phyloP scores from a whole-genome alignment of 768 basidiomycete species.

The Pholiota molesta region DNA sequence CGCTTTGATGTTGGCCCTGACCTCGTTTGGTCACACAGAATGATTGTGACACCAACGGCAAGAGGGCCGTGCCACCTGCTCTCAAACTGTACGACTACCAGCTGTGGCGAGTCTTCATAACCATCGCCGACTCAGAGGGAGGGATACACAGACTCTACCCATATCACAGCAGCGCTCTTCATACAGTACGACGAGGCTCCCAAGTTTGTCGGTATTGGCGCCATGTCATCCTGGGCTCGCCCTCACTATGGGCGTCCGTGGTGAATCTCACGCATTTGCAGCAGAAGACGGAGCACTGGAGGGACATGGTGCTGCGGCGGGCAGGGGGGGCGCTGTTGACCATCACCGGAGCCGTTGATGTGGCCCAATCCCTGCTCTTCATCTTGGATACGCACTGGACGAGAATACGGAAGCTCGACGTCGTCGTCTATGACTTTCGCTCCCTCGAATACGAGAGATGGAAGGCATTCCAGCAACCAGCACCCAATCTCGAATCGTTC shows the following conservation, averaged over 20 bases:
- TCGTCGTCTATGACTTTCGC: background rate
- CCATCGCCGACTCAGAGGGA: background rate
- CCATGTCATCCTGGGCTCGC: constrained; percentile 8
- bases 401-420: constrained; percentile 2
- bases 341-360: background rate
- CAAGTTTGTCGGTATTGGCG: constrained; percentile 15
- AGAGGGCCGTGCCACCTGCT: background rate
- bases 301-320: background rate
- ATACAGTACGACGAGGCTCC: background rate
- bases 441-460: background rate
- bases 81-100: background rate
- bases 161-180: background rate
- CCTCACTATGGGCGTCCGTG: constrained; percentile 5
- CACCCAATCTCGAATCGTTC: background rate
- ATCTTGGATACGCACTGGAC: constrained; percentile 1
- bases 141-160: background rate
- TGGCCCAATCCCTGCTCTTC: background rate
- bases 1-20: background rate
- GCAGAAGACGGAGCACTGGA: background rate
- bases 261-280: constrained; percentile 3
- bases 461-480: background rate
- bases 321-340: background rate
- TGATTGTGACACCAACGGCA: background rate
- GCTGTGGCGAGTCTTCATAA: background rate
- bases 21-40: background rate